Evolutionary conservation across 495 filamentous ascomycete genomes (phyloP), one percentile per base, ranked within the genome.

Genomic region (Podospora fimiseda): DNA sequence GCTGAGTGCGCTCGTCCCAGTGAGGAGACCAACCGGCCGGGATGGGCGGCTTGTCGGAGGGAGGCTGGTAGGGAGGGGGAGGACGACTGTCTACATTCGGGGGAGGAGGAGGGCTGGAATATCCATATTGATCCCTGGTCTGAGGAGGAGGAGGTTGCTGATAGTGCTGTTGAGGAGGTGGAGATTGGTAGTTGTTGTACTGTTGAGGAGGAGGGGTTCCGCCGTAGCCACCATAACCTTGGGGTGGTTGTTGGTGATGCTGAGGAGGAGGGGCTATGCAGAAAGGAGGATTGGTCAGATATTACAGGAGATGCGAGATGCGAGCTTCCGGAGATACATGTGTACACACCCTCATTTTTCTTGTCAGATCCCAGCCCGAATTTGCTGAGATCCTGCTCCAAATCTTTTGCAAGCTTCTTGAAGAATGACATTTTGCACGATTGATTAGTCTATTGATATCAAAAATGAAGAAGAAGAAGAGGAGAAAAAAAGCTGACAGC

Each of bases 21-120:
- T 73, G 73, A 16, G 81, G 74, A 43, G 68, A 59, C 84, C 84
- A 86, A 54, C 81, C 83, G 0, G 64, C 48, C 1, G 82, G 80
- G 19, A 83, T 70, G 15, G 78, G 76, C 8, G 80, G 79, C 39
- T 70, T 74, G 58, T 74, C 72, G 1, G 72, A 48, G 8, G 73
- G 68, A 6, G 71, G 70, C 13, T 65, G 53, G 48, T 80, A 70
- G 71, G 69, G 48, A 30, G 72, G 66, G 7, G 68, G 61, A n/a
- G 59, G 63, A 18, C 57, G 50, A 9, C 52, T 45, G 2, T 48
- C 53, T 51, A 51, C 15, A 21, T 48, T 23, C 41, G 48, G 37
- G 13, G 44, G 50, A 51, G 48, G 37, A 8, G 37, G 16, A 19
- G 15, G 43, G 38, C n/a, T n/a, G n/a, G n/a, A n/a, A n/a, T n/a